Evolutionary conservation across 805 yeast genomes (phyloP).

Genomic region (Priceomyces haplophilus): DNA sequence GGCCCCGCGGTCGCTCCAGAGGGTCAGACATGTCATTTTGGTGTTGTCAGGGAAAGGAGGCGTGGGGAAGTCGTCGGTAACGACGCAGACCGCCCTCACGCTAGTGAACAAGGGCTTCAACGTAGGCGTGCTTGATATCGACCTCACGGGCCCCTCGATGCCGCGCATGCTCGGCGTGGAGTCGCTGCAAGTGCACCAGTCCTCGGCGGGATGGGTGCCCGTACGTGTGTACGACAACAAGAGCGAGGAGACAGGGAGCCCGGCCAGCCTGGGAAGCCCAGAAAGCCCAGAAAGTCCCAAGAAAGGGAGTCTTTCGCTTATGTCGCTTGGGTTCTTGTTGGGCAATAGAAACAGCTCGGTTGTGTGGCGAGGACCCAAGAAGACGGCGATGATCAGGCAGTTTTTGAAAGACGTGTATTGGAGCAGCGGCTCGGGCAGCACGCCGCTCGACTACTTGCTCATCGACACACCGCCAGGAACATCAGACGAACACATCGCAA

Average conservation of each 20-base stretch:
- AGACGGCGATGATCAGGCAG: slow-evolving; percentile 96
- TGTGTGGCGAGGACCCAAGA: slow-evolving; percentile 98
- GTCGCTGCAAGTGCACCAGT: slow-evolving; percentile 71
- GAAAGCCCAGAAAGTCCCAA: slow-evolving; percentile 13
- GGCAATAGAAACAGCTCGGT: slow-evolving; percentile 84
- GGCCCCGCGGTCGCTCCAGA: slow-evolving; percentile 34
- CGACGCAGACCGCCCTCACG: slow-evolving; percentile 89
- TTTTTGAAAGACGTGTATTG: slow-evolving; percentile 87
- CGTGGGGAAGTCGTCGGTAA: slow-evolving; percentile 94
- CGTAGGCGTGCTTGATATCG: slow-evolving; percentile 95
- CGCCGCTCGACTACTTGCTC: slow-evolving; percentile 63
- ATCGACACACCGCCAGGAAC: slow-evolving; percentile 99
- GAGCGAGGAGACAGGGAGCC: slow-evolving; percentile 3
- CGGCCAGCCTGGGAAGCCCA: no score
- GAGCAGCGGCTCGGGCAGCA: slow-evolving; percentile 74
- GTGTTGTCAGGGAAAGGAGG: slow-evolving; percentile 96
- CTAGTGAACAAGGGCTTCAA: slow-evolving; percentile 65
- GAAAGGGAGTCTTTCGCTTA: slow-evolving; percentile 53
- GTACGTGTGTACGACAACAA: slow-evolving; percentile 43
- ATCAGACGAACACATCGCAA: slow-evolving; percentile 94
- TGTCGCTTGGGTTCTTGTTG: slow-evolving; percentile 86
- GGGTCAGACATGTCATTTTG: slow-evolving; percentile 73
- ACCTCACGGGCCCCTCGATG: slow-evolving; percentile 92
- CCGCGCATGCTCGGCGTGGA: slow-evolving; percentile 97
- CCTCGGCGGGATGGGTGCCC: slow-evolving; percentile 88